phyloP scores from a whole-genome alignment of 2,329 filamentous ascomycete species.

The Cladosporium oxysporum region DNA sequence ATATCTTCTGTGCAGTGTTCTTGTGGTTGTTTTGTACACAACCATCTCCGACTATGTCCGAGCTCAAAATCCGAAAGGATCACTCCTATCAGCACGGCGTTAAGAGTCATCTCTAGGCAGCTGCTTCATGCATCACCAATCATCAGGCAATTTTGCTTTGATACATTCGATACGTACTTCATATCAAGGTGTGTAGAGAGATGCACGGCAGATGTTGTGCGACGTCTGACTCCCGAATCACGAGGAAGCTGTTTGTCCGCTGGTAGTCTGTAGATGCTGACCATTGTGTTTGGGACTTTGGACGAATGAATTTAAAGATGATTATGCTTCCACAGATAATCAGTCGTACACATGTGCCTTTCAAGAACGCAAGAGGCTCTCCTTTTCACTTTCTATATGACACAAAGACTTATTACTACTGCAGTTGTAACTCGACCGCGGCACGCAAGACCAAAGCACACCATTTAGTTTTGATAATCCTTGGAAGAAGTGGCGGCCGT shows the following conservation, averaged over 20 bases:
- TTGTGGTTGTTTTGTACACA: background rate
- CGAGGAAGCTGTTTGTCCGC: background rate
- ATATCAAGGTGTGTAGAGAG: background rate
- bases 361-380: background rate
- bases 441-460: background rate
- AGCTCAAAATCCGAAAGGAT: slow-evolving; percentile 2
- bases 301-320: background rate
- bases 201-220: background rate
- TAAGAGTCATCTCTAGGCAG: slow-evolving; percentile 10
- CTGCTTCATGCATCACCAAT: slow-evolving; percentile 1
- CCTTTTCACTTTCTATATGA: background rate
- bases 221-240: background rate
- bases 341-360: background rate
- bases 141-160: background rate
- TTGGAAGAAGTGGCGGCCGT: background rate
- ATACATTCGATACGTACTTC: background rate
- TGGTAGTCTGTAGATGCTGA: background rate
- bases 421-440: background rate
- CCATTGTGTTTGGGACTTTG: background rate
- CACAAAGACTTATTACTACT: background rate
- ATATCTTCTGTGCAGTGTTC: background rate
- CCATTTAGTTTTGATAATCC: background rate
- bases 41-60: background rate
- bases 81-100: background rate
- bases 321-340: background rate